A percentile compares a stretch with the other conserved stretches of the same genome.
Conservation (phyloP, 2,329 filamentous ascomycete genomes). For the Chaetoscypha palmicola region DNA sequence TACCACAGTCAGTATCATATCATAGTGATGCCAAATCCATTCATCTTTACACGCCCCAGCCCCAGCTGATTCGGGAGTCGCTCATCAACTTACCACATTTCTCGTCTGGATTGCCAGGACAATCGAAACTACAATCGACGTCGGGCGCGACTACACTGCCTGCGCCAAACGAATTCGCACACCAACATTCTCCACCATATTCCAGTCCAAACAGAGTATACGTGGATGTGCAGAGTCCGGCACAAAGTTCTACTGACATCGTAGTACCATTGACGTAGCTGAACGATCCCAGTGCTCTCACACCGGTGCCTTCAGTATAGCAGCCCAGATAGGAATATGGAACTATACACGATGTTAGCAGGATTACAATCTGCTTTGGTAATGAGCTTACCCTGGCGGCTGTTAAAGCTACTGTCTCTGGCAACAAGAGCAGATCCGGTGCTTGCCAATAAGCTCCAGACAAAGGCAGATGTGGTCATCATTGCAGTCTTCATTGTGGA, state of each 20-base stretch:
- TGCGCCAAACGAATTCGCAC: constrained; percentile 20
- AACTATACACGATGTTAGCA: background rate
- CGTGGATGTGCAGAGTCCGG: constrained; percentile 4
- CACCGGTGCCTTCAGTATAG: constrained; percentile 10
- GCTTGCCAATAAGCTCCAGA: constrained; percentile 3
- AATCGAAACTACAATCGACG: constrained; percentile 18
- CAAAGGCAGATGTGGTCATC: background rate
- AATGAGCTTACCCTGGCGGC: constrained; percentile 1
- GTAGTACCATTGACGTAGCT: constrained; percentile 4
- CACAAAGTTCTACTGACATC: constrained; percentile 10
- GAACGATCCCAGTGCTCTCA: constrained; percentile 7
- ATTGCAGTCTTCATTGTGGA: constrained; percentile 4
- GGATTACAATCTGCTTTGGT: background rate
- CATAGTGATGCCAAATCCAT: background rate
- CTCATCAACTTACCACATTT: constrained; percentile 22
- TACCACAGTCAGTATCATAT: background rate
- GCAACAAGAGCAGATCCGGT: constrained; percentile 2
- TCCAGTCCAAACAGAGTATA: constrained; percentile 29
- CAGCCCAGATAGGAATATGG: constrained; percentile 9
- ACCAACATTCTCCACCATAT: constrained; percentile 28
- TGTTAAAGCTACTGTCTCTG: background rate
- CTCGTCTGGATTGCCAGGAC: constrained; percentile 24
- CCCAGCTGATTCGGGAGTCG: background rate
- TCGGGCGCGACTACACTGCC: constrained; percentile 10
- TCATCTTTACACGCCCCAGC: too few species aligned